Evolutionary conservation across 2,329 filamentous ascomycete species (phyloP).

Genomic region (Cladosporium austrohemisphaericum): DNA sequence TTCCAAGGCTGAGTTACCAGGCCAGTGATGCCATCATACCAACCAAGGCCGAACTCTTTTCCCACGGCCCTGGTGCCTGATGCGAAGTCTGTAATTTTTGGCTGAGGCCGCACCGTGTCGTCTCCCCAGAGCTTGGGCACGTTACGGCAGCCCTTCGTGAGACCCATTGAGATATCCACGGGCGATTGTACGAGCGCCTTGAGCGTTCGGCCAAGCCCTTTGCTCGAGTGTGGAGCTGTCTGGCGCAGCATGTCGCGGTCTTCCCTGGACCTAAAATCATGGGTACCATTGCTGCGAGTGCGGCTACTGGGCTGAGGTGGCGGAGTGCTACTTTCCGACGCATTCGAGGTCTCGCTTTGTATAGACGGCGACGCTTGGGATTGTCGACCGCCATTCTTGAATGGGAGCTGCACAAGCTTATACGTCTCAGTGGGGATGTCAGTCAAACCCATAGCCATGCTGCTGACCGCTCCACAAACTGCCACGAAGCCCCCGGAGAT

Average conservation of each 20-base stretch:
- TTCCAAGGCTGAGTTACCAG: constrained; percentile 66
- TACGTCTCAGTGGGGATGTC: constrained; percentile 59
- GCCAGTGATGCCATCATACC: constrained; percentile 70
- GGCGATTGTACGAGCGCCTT: constrained; percentile 45
- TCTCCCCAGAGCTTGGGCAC: constrained; percentile 68
- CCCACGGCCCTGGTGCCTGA: constrained; percentile 47
- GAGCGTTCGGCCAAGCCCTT: constrained; percentile 23
- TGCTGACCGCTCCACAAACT: constrained; percentile 69
- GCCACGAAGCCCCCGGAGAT: constrained; percentile 73
- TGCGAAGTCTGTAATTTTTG: constrained; percentile 61
- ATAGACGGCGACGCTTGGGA: constrained; percentile 1
- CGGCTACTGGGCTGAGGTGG: constrained; percentile 28
- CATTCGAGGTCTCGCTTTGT: not conserved
- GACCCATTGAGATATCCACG: constrained; percentile 57
- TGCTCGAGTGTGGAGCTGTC: constrained; percentile 20
- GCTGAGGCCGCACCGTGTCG: constrained; percentile 61
- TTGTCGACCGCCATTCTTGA: constrained; percentile 1
- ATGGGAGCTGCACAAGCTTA: constrained; percentile 42
- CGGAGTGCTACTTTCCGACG: not conserved
- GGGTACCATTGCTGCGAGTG: constrained; percentile 39
- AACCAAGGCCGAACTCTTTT: constrained; percentile 63
- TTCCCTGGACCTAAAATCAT: constrained; percentile 47
- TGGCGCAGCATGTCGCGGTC: constrained; percentile 49
- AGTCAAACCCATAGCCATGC: constrained; percentile 74
- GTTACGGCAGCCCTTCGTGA: constrained; percentile 69